A percentile compares a stretch with the other conserved stretches of the same genome.
phyloP scores from a whole-genome alignment of 164 flowering plant species.

The Nymphaea colorata region DNA sequence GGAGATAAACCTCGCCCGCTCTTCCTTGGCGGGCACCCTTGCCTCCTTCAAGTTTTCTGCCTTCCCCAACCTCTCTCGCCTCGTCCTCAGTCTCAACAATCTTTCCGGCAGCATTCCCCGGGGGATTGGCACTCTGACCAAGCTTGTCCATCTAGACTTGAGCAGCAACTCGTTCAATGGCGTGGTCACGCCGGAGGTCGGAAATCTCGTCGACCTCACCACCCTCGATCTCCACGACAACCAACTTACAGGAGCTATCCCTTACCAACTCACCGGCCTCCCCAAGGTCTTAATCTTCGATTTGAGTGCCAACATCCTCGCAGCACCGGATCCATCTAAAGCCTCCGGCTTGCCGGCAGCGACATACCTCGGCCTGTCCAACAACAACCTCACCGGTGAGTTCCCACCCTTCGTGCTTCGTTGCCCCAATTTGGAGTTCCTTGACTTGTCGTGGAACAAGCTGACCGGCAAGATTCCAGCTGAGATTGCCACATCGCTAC shows the following conservation, averaged over 20 bases:
- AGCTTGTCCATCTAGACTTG: slow-evolving; percentile 19
- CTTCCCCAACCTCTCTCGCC: slow-evolving; percentile 23
- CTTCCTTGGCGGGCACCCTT: slow-evolving; percentile 21
- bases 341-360: slow-evolving; percentile 20
- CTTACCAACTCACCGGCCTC: slow-evolving; percentile 23
- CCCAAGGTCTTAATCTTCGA: slow-evolving; percentile 22
- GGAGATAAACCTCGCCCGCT: slow-evolving; percentile 10
- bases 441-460: slow-evolving; percentile 23
- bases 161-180: slow-evolving; percentile 18
- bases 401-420: slow-evolving; percentile 26
- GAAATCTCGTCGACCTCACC: slow-evolving; percentile 16
- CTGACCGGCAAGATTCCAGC: slow-evolving; percentile 21
- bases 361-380: slow-evolving; percentile 15
- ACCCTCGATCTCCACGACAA: slow-evolving; percentile 19
- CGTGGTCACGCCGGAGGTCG: slow-evolving; percentile 21
- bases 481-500: slow-evolving; percentile 6
- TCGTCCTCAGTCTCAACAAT: slow-evolving; percentile 21
- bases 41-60: slow-evolving; percentile 20
- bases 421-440: slow-evolving; percentile 19
- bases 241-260: slow-evolving; percentile 22
- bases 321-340: slow-evolving; percentile 11
- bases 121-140: slow-evolving; percentile 15
- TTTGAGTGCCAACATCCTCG: slow-evolving; percentile 22
- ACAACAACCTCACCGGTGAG: slow-evolving; percentile 11
- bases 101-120: slow-evolving; percentile 24